Evolutionary conservation across 306 rosid species (phyloP), one percentile per base, ranked within the genome.

Genomic region (Ormosia emarginata): DNA sequence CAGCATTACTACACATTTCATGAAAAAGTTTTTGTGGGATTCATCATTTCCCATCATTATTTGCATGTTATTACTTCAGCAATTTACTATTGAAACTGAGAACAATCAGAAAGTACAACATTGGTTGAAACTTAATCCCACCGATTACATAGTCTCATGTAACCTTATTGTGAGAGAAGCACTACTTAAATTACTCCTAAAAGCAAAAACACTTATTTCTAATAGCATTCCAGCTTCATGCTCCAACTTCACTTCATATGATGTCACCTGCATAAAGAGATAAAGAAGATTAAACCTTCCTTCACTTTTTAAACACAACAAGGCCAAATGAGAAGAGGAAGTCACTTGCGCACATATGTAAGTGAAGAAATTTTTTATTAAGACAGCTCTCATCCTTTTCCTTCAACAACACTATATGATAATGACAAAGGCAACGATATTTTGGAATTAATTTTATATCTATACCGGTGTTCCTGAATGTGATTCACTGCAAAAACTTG

Each of bases 231-330:
- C 43, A 66, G 41, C 66, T 62, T 55, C 47, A 57, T 37, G 64
- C 78, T 78, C 36, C 13, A n/a, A 5, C 47, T 67, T 82, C 83
- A 83, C 49, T 82, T 79, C 87, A 32, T 71, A 87, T 89, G 72
- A 82, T 62, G 13, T 86, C 87, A 78, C 98, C 98, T 94, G 94
- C 94, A 86, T 63, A 37, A 13, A 67, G 10, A 58, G 34, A 67
- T 7, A 15, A 46, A 49, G 4, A 59, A 12, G 5, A 33, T 53
- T 7, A 17, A 12, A 8, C 33, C 5, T 83, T 47, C 17, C 61
- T 78, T 17, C 75, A 70, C 40, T 36, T 46, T 12, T 47, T 18
- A 46, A 59, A 40, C 29, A 74, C 63, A 13, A 41, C 7, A 24
- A 32, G 34, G 8, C 32, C 8, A 7, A 56, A 12, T 8, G 3